These are phyloP conservation scores for Nemania diffusa DNA, from an alignment of 2,329 filamentous ascomycete genomes.

Conservation along the genomic window DNA sequence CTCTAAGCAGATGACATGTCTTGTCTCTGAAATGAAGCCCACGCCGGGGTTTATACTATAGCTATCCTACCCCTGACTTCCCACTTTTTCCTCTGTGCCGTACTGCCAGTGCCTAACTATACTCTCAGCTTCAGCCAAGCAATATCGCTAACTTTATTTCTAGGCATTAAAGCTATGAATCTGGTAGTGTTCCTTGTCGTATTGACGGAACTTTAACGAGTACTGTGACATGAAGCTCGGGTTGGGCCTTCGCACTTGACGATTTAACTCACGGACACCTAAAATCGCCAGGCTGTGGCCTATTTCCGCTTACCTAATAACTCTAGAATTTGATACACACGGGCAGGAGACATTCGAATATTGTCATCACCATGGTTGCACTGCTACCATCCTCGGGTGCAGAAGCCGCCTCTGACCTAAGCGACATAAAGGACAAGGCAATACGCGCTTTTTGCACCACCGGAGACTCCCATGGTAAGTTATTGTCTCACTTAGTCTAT, in stretches of 20 bases:
- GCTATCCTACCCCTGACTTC: neutral
- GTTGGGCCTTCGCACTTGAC: neutral
- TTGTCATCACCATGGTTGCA: conserved; percentile 19
- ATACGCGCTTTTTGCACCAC: conserved; percentile 21
- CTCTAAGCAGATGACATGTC: too few species aligned
- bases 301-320: neutral
- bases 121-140: neutral
- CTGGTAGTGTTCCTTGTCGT: neutral
- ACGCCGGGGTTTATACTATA: too few species aligned
- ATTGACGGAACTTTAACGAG: neutral
- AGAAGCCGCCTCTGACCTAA: conserved; percentile 6
- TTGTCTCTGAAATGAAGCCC: too few species aligned
- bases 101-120: neutral
- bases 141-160: conserved; percentile 6
- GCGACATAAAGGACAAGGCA: conserved; percentile 10
- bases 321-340: neutral
- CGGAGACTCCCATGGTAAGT: conserved; percentile 28
- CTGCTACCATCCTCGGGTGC: neutral
- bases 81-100: neutral
- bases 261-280: neutral
- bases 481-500: neutral
- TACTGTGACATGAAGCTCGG: neutral
- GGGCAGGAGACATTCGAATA: neutral
- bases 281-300: neutral
- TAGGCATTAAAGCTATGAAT: conserved; percentile 19